Percentiles rank a stretch among this genome's conserved stretches.
Conservation (phyloP, 306 rosid genomes). For the Hylodesmum podocarpum region DNA sequence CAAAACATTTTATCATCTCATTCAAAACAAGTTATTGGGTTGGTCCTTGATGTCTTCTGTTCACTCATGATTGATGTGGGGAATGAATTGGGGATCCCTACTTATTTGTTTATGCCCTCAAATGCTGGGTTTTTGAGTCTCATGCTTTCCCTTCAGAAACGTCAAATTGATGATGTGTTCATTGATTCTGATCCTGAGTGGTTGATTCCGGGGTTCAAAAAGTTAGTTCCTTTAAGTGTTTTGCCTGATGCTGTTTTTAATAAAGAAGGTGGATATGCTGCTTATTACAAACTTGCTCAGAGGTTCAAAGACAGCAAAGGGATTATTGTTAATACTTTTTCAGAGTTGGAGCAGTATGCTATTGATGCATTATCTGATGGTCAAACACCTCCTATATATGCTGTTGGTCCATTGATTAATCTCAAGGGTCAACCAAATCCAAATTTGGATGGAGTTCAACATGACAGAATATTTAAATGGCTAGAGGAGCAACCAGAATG, state of each 20-base stretch:
- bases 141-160: conserved; percentile 34
- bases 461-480: conserved; percentile 51
- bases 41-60: conserved; percentile 59
- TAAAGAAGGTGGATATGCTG: conserved; percentile 49
- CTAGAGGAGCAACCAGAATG: conserved; percentile 50
- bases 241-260: conserved; percentile 38
- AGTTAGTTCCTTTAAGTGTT: conserved; percentile 41
- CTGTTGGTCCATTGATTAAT: conserved; percentile 60
- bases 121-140: conserved; percentile 45
- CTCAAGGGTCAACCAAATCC: conserved; percentile 28
- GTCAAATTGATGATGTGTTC: conserved; percentile 29
- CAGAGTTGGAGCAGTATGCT: conserved; percentile 44
- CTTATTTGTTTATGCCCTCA: conserved; percentile 46
- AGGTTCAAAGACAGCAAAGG: conserved; percentile 52
- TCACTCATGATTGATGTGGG: conserved; percentile 51
- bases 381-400: conserved; percentile 49
- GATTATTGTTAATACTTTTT: conserved; percentile 55
- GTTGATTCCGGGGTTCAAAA: conserved; percentile 43
- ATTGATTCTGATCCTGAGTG: conserved; percentile 35
- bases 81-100: conserved; percentile 47
- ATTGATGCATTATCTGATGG: conserved; percentile 36
- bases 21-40: conserved; percentile 30
- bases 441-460: conserved; percentile 37
- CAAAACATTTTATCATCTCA: conserved; percentile 33
- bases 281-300: conserved; percentile 38